phyloP scores from a whole-genome alignment of 495 filamentous ascomycete species.

The Penicillium cataractarum region DNA sequence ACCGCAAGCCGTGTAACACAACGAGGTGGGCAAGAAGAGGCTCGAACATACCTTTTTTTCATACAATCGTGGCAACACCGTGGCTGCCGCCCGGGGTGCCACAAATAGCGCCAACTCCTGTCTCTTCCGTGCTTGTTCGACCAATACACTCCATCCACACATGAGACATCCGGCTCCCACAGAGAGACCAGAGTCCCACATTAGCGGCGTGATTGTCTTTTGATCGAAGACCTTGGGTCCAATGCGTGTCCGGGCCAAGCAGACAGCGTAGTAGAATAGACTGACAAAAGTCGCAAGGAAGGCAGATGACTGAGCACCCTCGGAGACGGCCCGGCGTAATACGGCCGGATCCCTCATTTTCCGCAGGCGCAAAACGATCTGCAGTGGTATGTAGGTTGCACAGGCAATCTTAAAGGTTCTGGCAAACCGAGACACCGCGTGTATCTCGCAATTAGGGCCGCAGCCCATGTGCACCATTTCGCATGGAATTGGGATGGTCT shows the following conservation, averaged over 20 bases:
- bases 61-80: slow-evolving; percentile 76
- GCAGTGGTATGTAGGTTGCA: slow-evolving; percentile 80
- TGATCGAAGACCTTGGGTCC: slow-evolving; percentile 69
- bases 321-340: slow-evolving; percentile 54
- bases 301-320: slow-evolving; percentile 72
- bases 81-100: slow-evolving; percentile 78
- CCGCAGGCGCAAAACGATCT: slow-evolving; percentile 65
- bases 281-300: slow-evolving; percentile 83
- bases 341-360: slow-evolving; percentile 47
- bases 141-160: slow-evolving; percentile 83
- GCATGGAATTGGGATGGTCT: slow-evolving; percentile 78
- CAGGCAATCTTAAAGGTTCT: slow-evolving; percentile 76
- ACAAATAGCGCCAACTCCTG: slow-evolving; percentile 87
- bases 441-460: slow-evolving; percentile 76
- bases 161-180: slow-evolving; percentile 74
- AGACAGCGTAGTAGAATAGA: slow-evolving; percentile 88
- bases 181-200: slow-evolving; percentile 73
- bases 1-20: slow-evolving; percentile 30
- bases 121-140: slow-evolving; percentile 69
- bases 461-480: slow-evolving; percentile 85
- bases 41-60: slow-evolving; percentile 54
- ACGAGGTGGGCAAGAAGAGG: slow-evolving; percentile 16
- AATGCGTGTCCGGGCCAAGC: slow-evolving; percentile 76
- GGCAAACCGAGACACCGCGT: slow-evolving; percentile 71
- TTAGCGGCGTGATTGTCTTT: slow-evolving; percentile 55